These are phyloP conservation scores for Amanita exitialis DNA, from an alignment of 768 basidiomycete genomes.

Conservation along the genomic window DNA sequence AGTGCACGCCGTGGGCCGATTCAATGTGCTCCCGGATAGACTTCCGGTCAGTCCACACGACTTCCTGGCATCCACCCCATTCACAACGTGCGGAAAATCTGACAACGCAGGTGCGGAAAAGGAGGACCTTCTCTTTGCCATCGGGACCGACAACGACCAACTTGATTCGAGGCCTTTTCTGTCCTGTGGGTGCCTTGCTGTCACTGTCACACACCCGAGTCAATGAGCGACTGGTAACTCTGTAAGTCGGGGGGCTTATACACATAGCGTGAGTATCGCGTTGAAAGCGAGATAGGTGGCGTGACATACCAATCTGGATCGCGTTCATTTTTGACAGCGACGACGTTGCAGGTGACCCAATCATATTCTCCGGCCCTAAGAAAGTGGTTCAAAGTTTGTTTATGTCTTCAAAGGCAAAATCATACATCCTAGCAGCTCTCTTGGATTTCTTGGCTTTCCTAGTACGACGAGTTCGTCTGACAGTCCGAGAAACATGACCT, in stretches of 20 bases:
- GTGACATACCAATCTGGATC: background rate
- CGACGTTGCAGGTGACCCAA: background rate
- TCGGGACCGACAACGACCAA: background rate
- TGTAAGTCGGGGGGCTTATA: background rate
- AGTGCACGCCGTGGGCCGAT: background rate
- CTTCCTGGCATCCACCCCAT: background rate
- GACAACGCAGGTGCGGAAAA: constrained; percentile 2
- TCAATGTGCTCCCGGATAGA: constrained; percentile 1
- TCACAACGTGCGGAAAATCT: background rate
- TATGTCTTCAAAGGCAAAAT: background rate
- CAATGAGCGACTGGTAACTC: background rate
- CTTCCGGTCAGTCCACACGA: background rate
- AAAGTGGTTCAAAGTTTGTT: background rate
- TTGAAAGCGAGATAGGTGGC: background rate
- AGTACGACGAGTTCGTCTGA: background rate
- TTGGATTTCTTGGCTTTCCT: background rate
- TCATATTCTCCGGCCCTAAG: background rate
- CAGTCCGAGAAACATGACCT: background rate
- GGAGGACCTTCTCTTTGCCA: background rate
- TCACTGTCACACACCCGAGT: background rate
- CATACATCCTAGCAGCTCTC: background rate
- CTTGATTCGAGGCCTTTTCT: background rate
- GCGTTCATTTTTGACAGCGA: background rate
- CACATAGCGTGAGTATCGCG: background rate
- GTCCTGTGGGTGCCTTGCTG: background rate